Evolutionary conservation across 2,329 filamentous ascomycete species (phyloP), one percentile per base, ranked within the genome.

Genomic region (Pezicula carpinea): DNA sequence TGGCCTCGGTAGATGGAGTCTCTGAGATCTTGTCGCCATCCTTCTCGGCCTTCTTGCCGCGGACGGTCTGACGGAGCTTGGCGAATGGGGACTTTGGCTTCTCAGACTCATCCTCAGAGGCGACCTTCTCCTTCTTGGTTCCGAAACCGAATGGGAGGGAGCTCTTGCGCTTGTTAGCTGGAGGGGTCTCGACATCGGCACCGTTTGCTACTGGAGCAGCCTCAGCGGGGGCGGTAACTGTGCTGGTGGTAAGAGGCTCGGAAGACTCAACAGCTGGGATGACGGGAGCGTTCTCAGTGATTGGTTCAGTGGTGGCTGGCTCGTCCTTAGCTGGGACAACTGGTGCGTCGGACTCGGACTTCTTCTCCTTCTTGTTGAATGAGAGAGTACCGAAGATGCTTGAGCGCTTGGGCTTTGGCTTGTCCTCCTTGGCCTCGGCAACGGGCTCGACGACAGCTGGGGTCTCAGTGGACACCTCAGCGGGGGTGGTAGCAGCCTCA

Each of bases 101-200:
- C 51, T 63, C 60, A 50, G 71, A 64, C 54, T 77, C 74, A 43
- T 68, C 63, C 57, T 80, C 76, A 21, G 56, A 57, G 36, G 49
- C 48, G n/a, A 53, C 44, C 55, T 63, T 62, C 66, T 79, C 79
- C 76, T 85, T 85, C 72, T 81, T 77, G 69, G 77, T 79, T 65
- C 81, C 73, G 59, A 67, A 76, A 57, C 81, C 80, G 64, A 85
- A 87, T 52, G 63, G 63, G 21, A 66, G 55, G 66, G 85, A 77
- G 57, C 80, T 84, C 56, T 71, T 71, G 59, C 83, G 80, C 79
- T 87, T 87, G 59, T 67, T 67, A 22, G 60, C 53, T 23, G 59
- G 53, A 47, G 61, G 60, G 44, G 59, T 64, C 57, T 69, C 69
- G 34, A 62, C 58, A 50, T 58, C 49, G 50, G 66, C 58, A 50